Percentiles rank a stretch among this genome's conserved stretches.
phyloP scores from a whole-genome alignment of 164 flowering plant genomes.

The Magnolia kwangsiensis region DNA sequence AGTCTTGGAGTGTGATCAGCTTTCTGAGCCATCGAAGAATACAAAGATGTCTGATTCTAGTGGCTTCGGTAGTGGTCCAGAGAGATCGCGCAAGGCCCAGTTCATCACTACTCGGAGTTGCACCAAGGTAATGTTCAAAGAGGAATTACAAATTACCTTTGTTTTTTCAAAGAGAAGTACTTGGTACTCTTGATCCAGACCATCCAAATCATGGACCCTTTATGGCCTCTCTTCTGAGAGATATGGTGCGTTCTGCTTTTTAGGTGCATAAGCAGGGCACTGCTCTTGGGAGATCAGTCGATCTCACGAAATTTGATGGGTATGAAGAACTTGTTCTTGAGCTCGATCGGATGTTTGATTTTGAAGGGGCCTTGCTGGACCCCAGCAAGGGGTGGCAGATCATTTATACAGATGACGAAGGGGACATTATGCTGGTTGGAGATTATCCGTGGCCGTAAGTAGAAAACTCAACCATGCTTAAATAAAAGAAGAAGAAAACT shows the following conservation, averaged over 20 bases:
- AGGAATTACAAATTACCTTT: too few relatives aligned
- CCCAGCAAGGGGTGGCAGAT: conserved; percentile 46
- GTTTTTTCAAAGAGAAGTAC: too few relatives aligned
- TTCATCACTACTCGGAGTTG: conserved; percentile 23
- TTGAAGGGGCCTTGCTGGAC: conserved; percentile 40
- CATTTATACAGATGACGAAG: conserved; percentile 41
- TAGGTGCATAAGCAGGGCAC: conserved; percentile 50
- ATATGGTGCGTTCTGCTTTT: background rate
- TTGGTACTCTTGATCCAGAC: background rate
- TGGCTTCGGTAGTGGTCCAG: conserved; percentile 12
- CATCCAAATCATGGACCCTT: background rate
- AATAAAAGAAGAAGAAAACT: background rate
- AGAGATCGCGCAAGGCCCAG: conserved; percentile 20
- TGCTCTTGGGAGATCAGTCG: conserved; percentile 52
- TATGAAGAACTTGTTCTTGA: conserved; percentile 43
- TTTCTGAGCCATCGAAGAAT: conserved; percentile 26
- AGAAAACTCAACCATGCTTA: background rate
- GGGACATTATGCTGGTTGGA: conserved; percentile 45
- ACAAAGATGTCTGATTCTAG: conserved; percentile 8
- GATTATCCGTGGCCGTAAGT: conserved; percentile 60
- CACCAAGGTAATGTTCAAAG: conserved; percentile 35
- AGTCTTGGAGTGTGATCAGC: conserved; percentile 19
- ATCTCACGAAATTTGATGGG: conserved; percentile 38
- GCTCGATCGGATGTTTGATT: conserved; percentile 54
- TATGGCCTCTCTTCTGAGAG: background rate